Conservation (phyloP, 129 eudicot genomes). For the Apium graveolens region DNA sequence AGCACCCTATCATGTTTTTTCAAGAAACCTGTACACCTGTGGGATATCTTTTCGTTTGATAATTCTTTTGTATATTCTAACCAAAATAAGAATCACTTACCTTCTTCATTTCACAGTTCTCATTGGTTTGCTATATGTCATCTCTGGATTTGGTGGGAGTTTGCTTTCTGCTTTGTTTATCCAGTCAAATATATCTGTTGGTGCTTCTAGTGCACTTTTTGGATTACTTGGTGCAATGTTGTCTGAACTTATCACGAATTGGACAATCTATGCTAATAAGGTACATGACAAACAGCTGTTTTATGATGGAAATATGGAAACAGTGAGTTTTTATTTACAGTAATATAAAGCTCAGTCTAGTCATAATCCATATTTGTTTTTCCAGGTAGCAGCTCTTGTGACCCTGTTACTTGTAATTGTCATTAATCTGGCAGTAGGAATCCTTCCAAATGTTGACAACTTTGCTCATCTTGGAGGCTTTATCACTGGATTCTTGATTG, state of each 20-base stretch:
- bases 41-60: neutral
- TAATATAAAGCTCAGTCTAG: neutral
- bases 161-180: constrained; percentile 77
- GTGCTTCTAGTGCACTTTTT: constrained; percentile 94
- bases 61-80: neutral
- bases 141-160: constrained; percentile 90
- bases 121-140: constrained; percentile 67
- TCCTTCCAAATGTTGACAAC: constrained; percentile 89
- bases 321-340: neutral
- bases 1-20: neutral
- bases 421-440: constrained; percentile 68
- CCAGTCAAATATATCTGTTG: constrained; percentile 78
- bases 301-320: neutral
- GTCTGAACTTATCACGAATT: constrained; percentile 78
- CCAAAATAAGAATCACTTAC: neutral
- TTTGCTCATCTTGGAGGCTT: constrained; percentile 98
- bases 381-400: constrained; percentile 57
- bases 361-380: constrained; percentile 6
- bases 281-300: constrained; percentile 27
- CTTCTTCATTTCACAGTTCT: constrained; percentile 43
- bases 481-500: constrained; percentile 76
- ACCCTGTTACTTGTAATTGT: constrained; percentile 71
- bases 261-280: constrained; percentile 89
- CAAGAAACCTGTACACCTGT: neutral
- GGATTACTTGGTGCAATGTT: constrained; percentile 93